Conservation (phyloP, 139 green algal species). For the Chlorella ohadii region DNA sequence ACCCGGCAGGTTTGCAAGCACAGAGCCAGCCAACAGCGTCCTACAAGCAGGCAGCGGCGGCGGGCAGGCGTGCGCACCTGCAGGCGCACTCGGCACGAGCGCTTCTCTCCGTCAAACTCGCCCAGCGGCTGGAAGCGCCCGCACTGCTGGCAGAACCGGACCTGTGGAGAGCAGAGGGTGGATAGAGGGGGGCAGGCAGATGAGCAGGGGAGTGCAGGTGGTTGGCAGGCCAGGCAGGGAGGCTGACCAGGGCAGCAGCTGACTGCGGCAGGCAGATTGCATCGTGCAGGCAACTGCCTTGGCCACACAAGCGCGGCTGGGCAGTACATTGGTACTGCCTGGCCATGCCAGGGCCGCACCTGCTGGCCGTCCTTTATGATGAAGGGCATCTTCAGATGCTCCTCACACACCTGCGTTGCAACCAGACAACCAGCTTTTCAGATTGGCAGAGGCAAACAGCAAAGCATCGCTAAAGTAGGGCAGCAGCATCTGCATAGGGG, state of each 20-base stretch:
- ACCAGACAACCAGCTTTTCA: too few species aligned
- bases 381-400: slow-evolving; percentile 41
- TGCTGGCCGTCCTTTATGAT: slow-evolving; percentile 74
- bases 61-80: not conserved
- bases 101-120: slow-evolving; percentile 88
- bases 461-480: too few species aligned
- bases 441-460: too few species aligned
- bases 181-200: too few species aligned
- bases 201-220: not conserved
- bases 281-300: too few species aligned
- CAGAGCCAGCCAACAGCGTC: not conserved
- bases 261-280: too few species aligned
- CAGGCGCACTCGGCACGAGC: slow-evolving; percentile 84
- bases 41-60: not conserved
- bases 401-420: slow-evolving; percentile 48
- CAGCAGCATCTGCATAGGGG: too few species aligned
- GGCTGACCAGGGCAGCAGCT: not conserved
- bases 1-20: too few species aligned
- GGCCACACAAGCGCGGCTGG: too few species aligned
- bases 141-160: slow-evolving; percentile 93
- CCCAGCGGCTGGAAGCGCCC: slow-evolving; percentile 88
- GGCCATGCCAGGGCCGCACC: too few species aligned
- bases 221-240: not conserved
- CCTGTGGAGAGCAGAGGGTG: not conserved
- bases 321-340: too few species aligned